Percentiles rank a stretch among this genome's conserved stretches.
These are phyloP conservation scores for Pichia nakasei DNA, from an alignment of 805 yeast genomes.

Conservation along the genomic window DNA sequence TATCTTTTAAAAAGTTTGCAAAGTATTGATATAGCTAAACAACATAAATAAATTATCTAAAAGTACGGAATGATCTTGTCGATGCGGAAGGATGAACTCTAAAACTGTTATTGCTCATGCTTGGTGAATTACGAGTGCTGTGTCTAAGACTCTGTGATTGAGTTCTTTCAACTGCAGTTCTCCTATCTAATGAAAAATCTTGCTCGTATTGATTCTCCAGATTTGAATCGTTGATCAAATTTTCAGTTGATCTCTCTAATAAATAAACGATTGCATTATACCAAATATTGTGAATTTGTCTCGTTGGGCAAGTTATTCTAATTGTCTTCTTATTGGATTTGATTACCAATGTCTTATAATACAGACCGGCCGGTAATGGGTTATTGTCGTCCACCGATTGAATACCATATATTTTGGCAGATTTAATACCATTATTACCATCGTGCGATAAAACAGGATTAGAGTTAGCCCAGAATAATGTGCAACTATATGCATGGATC, in stretches of 20 bases:
- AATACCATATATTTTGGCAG: constrained; percentile 71
- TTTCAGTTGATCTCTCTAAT: constrained; percentile 56
- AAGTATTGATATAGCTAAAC: too few species aligned
- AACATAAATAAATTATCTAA: neutral
- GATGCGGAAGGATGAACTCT: constrained; percentile 4
- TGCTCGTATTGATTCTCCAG: constrained; percentile 29
- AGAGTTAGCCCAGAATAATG: constrained; percentile 79
- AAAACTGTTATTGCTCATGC: constrained; percentile 11
- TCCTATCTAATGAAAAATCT: constrained; percentile 20
- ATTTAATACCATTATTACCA: constrained; percentile 56
- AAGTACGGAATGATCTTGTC: constrained; percentile 1
- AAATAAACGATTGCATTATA: constrained; percentile 71
- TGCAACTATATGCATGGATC: constrained; percentile 90
- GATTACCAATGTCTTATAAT: constrained; percentile 74
- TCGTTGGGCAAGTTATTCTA: constrained; percentile 79
- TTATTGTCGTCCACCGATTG: constrained; percentile 77
- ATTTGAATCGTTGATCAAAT: constrained; percentile 41
- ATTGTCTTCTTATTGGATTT: constrained; percentile 53
- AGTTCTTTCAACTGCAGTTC: constrained; percentile 21
- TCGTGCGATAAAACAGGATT: constrained; percentile 73
- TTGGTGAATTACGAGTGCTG: neutral
- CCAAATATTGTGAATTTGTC: constrained; percentile 89
- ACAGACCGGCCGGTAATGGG: constrained; percentile 83
- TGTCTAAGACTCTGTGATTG: constrained; percentile 19
- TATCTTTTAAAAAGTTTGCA: too few species aligned